Evolutionary conservation across 225 moss, liverwort and hornwort species (phyloP).

Genomic region (Antitrichia curtipendula): DNA sequence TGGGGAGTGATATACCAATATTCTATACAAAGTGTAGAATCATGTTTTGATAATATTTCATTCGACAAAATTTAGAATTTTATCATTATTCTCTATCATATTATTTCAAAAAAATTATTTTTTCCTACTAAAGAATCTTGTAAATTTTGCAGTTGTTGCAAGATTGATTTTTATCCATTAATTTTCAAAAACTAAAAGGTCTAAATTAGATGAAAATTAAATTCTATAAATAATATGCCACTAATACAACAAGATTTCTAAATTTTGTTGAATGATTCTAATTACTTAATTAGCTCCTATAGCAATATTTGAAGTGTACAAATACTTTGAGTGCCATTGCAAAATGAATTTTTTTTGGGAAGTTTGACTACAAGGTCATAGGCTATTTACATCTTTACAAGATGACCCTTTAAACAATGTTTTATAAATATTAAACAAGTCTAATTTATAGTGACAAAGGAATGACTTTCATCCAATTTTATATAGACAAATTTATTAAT

Average conservation of each 20-base stretch:
- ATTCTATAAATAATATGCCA: background rate
- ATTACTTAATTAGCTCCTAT: too few species aligned
- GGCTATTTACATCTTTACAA: background rate
- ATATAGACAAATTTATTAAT: background rate
- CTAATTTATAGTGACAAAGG: background rate
- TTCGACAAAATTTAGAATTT: background rate
- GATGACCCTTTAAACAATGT: background rate
- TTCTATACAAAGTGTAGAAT: background rate
- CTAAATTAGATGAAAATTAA: background rate
- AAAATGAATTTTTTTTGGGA: background rate
- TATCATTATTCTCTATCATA: too few species aligned
- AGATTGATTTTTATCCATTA: background rate
- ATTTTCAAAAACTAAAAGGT: background rate
- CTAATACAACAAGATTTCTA: background rate
- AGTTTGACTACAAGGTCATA: background rate
- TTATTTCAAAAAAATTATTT: background rate
- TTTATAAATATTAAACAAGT: too few species aligned
- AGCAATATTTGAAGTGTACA: background rate
- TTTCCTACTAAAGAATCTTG: accelerated
- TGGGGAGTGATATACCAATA: background rate
- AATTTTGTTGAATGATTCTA: background rate
- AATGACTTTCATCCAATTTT: background rate
- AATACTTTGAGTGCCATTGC: background rate
- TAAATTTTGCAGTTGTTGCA: background rate
- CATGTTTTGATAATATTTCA: background rate